Evolutionary conservation across 495 filamentous ascomycete genomes (phyloP), one percentile per base, ranked within the genome.

Genomic region (Paragyromitra xinjiangensis): DNA sequence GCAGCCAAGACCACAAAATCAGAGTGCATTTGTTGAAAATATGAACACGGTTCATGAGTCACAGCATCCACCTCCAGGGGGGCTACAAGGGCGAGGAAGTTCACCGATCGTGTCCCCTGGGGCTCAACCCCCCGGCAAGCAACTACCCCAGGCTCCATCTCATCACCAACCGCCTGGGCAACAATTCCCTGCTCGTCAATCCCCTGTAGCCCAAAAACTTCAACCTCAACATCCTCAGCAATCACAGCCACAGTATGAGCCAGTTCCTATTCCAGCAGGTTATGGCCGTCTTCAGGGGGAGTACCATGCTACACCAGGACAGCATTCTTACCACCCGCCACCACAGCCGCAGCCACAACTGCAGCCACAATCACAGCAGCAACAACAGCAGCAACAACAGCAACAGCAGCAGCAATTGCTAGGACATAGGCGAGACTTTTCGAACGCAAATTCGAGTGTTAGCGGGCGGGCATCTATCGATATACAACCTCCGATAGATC

Each of bases 251-350:
- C 61, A 67, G 34, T 79, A 79, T 29, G 77, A 78, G 16, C 34
- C 42, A 5, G 77, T 79, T 72, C 77, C 77, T 19, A 79, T 79
- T 40, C 77, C 77, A 8, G 39, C 61, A 14, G 77, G 77, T 44
- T 79, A 79, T 44, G 53, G 51, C 12, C 75, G 62, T 12, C 75
- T 66, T 37, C 77, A 79, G 37, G 77, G 77, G 8, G 77, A 79
- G 62, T 79, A 78, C 34, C 37, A 68, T 26, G 53, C 44, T 50
- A 42, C 37, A 5, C 71, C 67, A 37, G 26, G 53, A 8, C 51
- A 67, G 56, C 68, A 67, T 42, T 48, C 61, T 5, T 58, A 77
- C 24, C 68, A 48, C 48, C 40, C 40, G 9, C 55, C 53, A 22
- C 42, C 26, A n/a, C 69, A 48, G 19, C 29, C n/a, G 22, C 69